phyloP scores from a whole-genome alignment of 768 basidiomycete genomes.

The Lentinula guzmanii region DNA sequence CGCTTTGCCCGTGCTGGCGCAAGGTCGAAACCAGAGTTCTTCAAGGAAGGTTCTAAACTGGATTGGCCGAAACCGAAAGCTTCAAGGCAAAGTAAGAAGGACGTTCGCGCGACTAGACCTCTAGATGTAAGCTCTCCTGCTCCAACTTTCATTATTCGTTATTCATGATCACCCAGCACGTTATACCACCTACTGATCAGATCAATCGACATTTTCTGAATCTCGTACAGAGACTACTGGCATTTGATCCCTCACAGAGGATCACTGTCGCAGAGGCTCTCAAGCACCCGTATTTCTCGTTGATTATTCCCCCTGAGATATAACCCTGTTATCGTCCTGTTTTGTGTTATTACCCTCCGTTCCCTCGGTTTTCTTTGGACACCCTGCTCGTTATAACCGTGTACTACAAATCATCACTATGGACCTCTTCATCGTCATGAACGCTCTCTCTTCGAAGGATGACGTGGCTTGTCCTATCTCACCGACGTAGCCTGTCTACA shows the following conservation, averaged over 20 bases:
- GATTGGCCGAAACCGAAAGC: constrained; percentile 92
- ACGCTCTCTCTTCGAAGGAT: not conserved
- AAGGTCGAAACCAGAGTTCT: constrained; percentile 86
- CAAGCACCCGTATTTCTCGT: constrained; percentile 78
- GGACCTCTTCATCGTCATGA: not conserved
- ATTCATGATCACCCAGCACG: constrained; percentile 46
- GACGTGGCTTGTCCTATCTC: not conserved
- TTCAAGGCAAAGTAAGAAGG: constrained; percentile 87
- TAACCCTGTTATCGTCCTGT: constrained; percentile 30
- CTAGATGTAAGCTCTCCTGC: constrained; percentile 50
- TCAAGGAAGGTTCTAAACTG: constrained; percentile 78
- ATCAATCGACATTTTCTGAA: constrained; percentile 80
- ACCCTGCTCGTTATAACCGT: constrained; percentile 18
- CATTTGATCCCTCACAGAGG: constrained; percentile 85
- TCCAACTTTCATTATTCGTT: constrained; percentile 4
- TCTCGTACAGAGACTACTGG: constrained; percentile 80
- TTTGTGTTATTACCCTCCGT: constrained; percentile 14
- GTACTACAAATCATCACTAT: constrained; percentile 16
- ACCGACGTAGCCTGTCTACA: not conserved
- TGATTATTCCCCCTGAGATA: constrained; percentile 63
- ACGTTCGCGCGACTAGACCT: constrained; percentile 79
- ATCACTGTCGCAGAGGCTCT: constrained; percentile 87
- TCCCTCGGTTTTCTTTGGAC: constrained; percentile 18
- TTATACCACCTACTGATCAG: constrained; percentile 72
- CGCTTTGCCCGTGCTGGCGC: constrained; percentile 72